These are phyloP conservation scores for Colletotrichum destructivum DNA, from an alignment of 2,329 filamentous ascomycete species.

Conservation along the genomic window DNA sequence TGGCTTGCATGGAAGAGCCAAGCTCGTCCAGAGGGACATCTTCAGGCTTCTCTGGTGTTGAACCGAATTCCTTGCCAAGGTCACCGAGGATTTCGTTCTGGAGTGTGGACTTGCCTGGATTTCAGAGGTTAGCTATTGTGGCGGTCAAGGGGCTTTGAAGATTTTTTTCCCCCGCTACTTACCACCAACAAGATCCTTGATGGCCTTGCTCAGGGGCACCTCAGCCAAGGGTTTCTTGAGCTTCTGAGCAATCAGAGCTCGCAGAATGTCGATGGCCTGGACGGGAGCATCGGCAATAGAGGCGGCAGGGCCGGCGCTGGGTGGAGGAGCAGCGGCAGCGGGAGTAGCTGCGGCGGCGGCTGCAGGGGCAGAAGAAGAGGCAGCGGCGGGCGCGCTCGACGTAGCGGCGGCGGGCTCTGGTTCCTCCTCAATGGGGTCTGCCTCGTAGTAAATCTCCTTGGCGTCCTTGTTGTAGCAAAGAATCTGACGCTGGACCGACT, in stretches of 20 bases:
- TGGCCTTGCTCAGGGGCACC: conserved; percentile 93
- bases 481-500: conserved; percentile 96
- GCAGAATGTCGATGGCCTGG: conserved; percentile 89
- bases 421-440: conserved; percentile 95
- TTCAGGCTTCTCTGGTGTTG: conserved; percentile 98
- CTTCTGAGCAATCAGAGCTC: conserved; percentile 94
- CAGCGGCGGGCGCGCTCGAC: conserved; percentile 62
- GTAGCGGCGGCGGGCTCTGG: conserved; percentile 72
- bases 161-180: conserved; percentile 55
- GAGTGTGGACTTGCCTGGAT: conserved; percentile 92
- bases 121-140: conserved; percentile 7
- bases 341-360: conserved; percentile 71
- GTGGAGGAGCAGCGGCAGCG: conserved; percentile 71
- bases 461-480: conserved; percentile 99
- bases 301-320: conserved; percentile 87
- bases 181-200: conserved; percentile 99
- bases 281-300: conserved; percentile 90
- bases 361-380: conserved; percentile 44
- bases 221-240: conserved; percentile 94
- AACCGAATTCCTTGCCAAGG: conserved; percentile 97
- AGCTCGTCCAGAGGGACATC: conserved; percentile 97
- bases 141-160: not conserved
- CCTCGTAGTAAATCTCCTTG: conserved; percentile 99
- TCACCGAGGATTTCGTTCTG: conserved; percentile 99
- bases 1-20: conserved; percentile 94